These are phyloP conservation scores for Puccinia brachypodii DNA, from an alignment of 1,284 basidiomycete species.

Conservation along the genomic window DNA sequence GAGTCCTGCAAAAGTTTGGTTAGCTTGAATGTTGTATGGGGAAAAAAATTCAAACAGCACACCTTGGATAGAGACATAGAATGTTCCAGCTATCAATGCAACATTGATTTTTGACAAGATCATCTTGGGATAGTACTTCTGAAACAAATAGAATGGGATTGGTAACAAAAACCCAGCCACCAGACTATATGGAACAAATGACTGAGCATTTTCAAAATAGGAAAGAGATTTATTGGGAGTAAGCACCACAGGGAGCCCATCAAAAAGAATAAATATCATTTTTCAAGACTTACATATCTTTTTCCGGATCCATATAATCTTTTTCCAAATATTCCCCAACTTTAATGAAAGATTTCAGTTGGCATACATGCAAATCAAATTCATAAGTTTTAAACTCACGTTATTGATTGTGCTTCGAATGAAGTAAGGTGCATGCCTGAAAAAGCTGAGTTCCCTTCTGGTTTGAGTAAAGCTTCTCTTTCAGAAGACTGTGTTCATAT, in stretches of 20 bases:
- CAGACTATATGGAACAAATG: slow-evolving; percentile 40
- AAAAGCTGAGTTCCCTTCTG: slow-evolving; percentile 35
- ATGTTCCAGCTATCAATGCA: slow-evolving; percentile 37
- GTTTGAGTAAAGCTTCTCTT: slow-evolving; percentile 28
- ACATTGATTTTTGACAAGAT: slow-evolving; percentile 32
- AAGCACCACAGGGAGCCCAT: neutral
- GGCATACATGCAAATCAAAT: too few relatives aligned
- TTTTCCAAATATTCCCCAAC: slow-evolving; percentile 46
- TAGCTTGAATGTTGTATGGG: neutral
- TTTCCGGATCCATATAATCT: slow-evolving; percentile 33
- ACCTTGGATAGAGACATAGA: slow-evolving; percentile 47
- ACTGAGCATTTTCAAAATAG: neutral
- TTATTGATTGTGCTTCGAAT: slow-evolving; percentile 47
- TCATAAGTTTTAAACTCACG: neutral
- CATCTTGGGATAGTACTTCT: slow-evolving; percentile 26
- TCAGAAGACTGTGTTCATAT: slow-evolving; percentile 19
- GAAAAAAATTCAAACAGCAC: neutral
- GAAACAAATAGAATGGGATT: slow-evolving; percentile 29
- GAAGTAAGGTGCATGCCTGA: slow-evolving; percentile 43
- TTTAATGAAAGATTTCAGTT: neutral
- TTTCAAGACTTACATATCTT: slow-evolving; percentile 32
- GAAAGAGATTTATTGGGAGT: neutral
- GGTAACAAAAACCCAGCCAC: slow-evolving; percentile 39
- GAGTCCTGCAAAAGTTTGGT: slow-evolving; percentile 6
- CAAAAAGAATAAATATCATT: neutral